These are phyloP conservation scores for Verticillium longisporum DNA, from an alignment of 2,329 filamentous ascomycete genomes.

Conservation along the genomic window DNA sequence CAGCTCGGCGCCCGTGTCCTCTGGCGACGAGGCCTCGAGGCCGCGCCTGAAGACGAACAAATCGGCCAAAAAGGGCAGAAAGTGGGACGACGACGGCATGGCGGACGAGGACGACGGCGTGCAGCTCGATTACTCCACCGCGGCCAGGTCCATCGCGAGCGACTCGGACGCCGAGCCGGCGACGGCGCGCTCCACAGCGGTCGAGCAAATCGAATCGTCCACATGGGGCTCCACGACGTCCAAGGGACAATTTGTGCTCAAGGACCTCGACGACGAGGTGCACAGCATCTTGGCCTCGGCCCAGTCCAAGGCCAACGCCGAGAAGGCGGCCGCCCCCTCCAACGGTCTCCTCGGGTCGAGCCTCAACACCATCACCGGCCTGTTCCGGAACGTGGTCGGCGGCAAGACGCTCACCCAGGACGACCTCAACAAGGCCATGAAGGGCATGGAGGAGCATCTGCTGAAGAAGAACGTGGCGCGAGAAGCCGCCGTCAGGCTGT, in stretches of 20 bases:
- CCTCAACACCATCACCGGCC: constrained; percentile 73
- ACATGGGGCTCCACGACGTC: constrained; percentile 80
- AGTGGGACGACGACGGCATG: constrained; percentile 85
- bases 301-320: constrained; percentile 51
- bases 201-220: constrained; percentile 70
- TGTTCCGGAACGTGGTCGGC: constrained; percentile 92
- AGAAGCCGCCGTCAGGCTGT: constrained; percentile 86
- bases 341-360: constrained; percentile 70
- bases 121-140: constrained; percentile 83
- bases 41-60: constrained; percentile 53
- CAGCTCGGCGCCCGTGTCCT: constrained; percentile 58
- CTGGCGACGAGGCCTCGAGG: constrained; percentile 69
- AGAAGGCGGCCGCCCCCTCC: constrained; percentile 33
- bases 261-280: constrained; percentile 89
- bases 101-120: constrained; percentile 77
- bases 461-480: constrained; percentile 93
- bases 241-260: constrained; percentile 89
- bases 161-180: constrained; percentile 44
- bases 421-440: constrained; percentile 87
- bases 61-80: constrained; percentile 73
- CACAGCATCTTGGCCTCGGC: constrained; percentile 79
- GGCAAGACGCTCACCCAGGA: constrained; percentile 86
- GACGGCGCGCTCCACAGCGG: constrained; percentile 44
- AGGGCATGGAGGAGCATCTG: constrained; percentile 92
- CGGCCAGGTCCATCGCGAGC: constrained; percentile 40